A percentile compares a stretch with the other conserved stretches of the same genome.
These are phyloP conservation scores for Ganoderma resinaceum DNA, from an alignment of 1,284 basidiomycete species.

Conservation along the genomic window DNA sequence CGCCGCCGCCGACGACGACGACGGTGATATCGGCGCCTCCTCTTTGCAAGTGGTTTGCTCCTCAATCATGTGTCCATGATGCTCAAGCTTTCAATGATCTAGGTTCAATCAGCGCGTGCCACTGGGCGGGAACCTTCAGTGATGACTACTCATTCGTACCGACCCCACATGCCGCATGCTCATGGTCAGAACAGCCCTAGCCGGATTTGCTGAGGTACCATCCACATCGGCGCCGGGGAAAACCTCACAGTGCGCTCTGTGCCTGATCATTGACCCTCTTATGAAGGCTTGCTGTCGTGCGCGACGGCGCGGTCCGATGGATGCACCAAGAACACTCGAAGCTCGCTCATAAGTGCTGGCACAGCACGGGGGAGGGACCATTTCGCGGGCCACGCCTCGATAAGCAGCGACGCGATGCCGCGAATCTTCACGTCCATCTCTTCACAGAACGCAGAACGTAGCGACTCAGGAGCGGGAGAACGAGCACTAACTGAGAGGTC, in stretches of 20 bases:
- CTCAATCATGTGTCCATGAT: neutral
- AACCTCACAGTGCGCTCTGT: neutral
- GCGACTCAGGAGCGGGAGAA: neutral
- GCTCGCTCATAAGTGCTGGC: neutral
- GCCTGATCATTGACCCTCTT: neutral
- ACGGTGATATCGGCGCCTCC: constrained; percentile 1
- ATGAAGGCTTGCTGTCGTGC: neutral
- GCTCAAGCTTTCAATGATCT: neutral
- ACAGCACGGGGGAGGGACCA: neutral
- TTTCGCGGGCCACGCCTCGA: neutral
- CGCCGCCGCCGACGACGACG: neutral
- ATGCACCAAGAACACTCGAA: neutral
- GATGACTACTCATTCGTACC: neutral
- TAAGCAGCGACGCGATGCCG: neutral
- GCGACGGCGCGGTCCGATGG: neutral
- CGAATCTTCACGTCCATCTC: neutral
- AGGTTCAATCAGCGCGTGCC: constrained; percentile 3
- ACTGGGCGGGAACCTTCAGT: neutral
- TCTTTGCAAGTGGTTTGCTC: constrained; percentile 3
- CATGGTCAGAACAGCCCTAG: neutral
- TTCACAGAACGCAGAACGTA: constrained; percentile 4
- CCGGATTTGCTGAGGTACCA: neutral
- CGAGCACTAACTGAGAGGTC: neutral
- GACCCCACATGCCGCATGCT: neutral
- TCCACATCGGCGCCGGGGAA: neutral